These are phyloP conservation scores for Boletus barrowsii DNA, from an alignment of 768 basidiomycete species.

Conservation along the genomic window DNA sequence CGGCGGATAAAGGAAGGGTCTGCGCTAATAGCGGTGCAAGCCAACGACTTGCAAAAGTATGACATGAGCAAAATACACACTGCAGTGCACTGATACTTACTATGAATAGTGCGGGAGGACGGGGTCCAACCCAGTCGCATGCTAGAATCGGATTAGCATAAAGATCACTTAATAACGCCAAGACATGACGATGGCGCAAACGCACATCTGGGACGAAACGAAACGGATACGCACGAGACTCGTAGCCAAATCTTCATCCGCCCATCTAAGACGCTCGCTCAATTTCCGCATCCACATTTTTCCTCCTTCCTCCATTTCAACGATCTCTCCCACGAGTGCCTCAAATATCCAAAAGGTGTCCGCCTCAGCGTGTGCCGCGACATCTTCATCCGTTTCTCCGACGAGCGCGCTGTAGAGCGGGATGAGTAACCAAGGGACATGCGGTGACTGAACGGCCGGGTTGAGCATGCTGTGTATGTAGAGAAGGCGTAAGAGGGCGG, in stretches of 20 bases:
- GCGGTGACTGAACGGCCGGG: constrained; percentile 65
- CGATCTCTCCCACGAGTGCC: constrained; percentile 66
- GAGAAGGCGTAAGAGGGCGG: constrained; percentile 64
- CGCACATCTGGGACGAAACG: background rate
- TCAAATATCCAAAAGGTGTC: constrained; percentile 85
- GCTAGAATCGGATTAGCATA: constrained; percentile 35
- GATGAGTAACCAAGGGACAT: constrained; percentile 66
- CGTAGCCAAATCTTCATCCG: constrained; percentile 58
- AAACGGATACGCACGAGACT: constrained; percentile 45
- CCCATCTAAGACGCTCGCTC: constrained; percentile 57
- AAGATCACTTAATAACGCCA: background rate
- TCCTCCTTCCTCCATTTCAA: constrained; percentile 66
- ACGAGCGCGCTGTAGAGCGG: constrained; percentile 62
- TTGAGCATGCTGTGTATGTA: constrained; percentile 72
- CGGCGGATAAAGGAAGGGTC: constrained; percentile 60
- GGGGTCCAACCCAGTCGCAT: constrained; percentile 64
- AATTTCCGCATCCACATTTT: constrained; percentile 62
- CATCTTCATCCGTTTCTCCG: constrained; percentile 59
- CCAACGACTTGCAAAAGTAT: constrained; percentile 55
- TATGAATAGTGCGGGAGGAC: constrained; percentile 75
- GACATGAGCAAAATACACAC: background rate
- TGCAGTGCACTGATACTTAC: constrained; percentile 40
- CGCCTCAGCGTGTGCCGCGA: constrained; percentile 67
- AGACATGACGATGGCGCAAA: background rate
- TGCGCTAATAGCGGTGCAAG: constrained; percentile 68